A percentile compares a stretch with the other conserved stretches of the same genome.
These are phyloP conservation scores for Crepidotus variabilis DNA, from an alignment of 768 basidiomycete species.

Conservation along the genomic window DNA sequence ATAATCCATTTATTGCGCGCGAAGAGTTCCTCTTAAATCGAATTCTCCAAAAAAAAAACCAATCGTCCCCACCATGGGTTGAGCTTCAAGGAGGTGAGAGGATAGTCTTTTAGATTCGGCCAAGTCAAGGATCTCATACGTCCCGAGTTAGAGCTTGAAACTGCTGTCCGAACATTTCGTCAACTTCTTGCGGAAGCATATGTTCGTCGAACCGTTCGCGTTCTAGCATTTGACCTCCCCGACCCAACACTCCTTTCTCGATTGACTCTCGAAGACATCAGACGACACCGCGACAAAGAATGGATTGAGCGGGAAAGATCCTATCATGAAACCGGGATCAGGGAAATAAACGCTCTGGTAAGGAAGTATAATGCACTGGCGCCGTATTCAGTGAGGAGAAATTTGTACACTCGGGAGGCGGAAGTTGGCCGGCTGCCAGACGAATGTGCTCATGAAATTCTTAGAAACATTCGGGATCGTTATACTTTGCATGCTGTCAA, in stretches of 20 bases:
- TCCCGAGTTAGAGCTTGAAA: slow-evolving; percentile 57
- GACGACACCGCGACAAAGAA: slow-evolving; percentile 51
- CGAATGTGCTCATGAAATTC: slow-evolving; percentile 49
- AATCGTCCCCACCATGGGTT: slow-evolving; percentile 85
- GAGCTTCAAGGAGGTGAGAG: slow-evolving; percentile 67
- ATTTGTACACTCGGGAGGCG: slow-evolving; percentile 48
- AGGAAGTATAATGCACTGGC: slow-evolving; percentile 79
- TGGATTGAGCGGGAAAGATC: slow-evolving; percentile 68
- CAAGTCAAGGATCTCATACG: no score
- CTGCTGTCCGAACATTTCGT: slow-evolving; percentile 58
- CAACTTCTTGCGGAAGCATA: slow-evolving; percentile 62
- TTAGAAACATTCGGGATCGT: slow-evolving; percentile 21
- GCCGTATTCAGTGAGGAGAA: slow-evolving; percentile 71
- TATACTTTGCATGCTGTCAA: not conserved
- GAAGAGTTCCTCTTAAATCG: slow-evolving; percentile 87
- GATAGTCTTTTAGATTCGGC: no score
- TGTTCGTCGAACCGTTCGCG: slow-evolving; percentile 71
- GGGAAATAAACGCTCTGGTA: slow-evolving; percentile 70
- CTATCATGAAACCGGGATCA: slow-evolving; percentile 67
- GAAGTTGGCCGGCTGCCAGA: slow-evolving; percentile 58
- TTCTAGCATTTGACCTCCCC: slow-evolving; percentile 40
- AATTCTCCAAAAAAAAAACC: slow-evolving; percentile 73
- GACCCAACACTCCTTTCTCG: slow-evolving; percentile 34
- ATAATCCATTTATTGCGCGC: slow-evolving; percentile 58
- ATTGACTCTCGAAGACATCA: slow-evolving; percentile 31